Conservation (phyloP, 441 rosid species). For the Hura crepitans region DNA sequence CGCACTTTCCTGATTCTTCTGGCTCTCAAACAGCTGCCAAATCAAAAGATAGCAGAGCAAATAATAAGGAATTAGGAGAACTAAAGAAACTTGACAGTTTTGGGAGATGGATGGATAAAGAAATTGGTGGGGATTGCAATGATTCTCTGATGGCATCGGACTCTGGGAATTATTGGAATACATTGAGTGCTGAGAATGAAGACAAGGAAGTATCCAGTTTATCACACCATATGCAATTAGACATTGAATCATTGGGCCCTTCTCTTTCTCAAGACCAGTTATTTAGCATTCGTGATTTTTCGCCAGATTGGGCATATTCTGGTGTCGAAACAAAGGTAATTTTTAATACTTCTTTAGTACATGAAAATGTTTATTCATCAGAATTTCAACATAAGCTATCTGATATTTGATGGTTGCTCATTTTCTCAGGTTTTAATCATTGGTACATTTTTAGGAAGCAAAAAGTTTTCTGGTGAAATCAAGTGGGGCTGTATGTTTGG, state of each 20-base stretch:
- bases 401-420: constrained; percentile 13
- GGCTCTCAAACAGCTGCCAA: constrained; percentile 28
- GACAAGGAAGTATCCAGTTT: constrained; percentile 63
- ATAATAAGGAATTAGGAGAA: constrained; percentile 32
- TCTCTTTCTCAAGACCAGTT: constrained; percentile 67
- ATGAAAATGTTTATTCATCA: background rate
- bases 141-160: constrained; percentile 61
- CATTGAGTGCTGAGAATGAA: constrained; percentile 45
- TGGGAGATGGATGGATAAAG: constrained; percentile 66
- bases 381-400: constrained; percentile 9
- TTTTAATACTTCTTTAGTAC: background rate
- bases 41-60: constrained; percentile 14
- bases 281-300: constrained; percentile 57
- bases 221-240: constrained; percentile 52
- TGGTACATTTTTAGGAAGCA: constrained; percentile 53
- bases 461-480: constrained; percentile 31
- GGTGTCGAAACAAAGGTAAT: constrained; percentile 50
- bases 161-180: constrained; percentile 56
- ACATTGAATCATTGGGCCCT: constrained; percentile 51
- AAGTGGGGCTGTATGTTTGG: constrained; percentile 78
- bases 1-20: constrained; percentile 22
- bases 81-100: constrained; percentile 62
- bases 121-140: constrained; percentile 53
- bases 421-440: constrained; percentile 46
- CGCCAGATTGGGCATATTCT: constrained; percentile 64